phyloP scores from a whole-genome alignment of 495 filamentous ascomycete species.

The Saxophila tyrrhenica region DNA sequence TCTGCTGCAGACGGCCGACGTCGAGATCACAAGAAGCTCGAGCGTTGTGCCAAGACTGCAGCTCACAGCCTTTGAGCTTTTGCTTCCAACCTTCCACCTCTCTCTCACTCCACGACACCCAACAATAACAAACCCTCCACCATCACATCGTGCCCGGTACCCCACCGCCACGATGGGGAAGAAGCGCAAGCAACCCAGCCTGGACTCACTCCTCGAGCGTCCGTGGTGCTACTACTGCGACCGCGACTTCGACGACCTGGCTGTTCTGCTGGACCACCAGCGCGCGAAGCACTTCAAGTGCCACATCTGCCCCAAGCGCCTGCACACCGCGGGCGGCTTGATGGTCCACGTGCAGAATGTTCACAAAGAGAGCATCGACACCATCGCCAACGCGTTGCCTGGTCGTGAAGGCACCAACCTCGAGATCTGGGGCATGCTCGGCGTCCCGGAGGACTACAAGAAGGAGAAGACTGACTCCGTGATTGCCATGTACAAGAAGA shows the following conservation, averaged over 20 bases:
- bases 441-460: conserved; percentile 77
- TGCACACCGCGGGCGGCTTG: conserved; percentile 96
- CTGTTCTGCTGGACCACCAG: conserved; percentile 91
- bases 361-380: conserved; percentile 78
- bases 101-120: too few species aligned
- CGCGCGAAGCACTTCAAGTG: conserved; percentile 99
- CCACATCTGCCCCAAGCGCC: conserved; percentile 69
- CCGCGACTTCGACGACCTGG: conserved; percentile 93
- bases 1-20: too few species aligned
- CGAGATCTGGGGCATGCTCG: conserved; percentile 98
- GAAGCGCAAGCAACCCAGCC: conserved; percentile 69
- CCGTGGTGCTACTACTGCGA: conserved; percentile 99
- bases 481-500: conserved; percentile 67
- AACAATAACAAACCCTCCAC: too few species aligned
- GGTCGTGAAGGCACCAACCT: conserved; percentile 74
- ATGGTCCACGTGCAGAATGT: conserved; percentile 97
- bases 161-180: conserved; percentile 60
- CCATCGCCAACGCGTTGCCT: conserved; percentile 82
- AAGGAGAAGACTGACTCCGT: conserved; percentile 76
- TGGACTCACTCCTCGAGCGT: conserved; percentile 76
- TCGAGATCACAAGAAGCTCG: too few species aligned
- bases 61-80: too few species aligned
- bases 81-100: too few species aligned
- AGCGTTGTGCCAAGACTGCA: too few species aligned
- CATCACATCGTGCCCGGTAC: too few species aligned